phyloP scores from a whole-genome alignment of 192 early-diverging fungal genomes.

The Coemansia sp. region DNA sequence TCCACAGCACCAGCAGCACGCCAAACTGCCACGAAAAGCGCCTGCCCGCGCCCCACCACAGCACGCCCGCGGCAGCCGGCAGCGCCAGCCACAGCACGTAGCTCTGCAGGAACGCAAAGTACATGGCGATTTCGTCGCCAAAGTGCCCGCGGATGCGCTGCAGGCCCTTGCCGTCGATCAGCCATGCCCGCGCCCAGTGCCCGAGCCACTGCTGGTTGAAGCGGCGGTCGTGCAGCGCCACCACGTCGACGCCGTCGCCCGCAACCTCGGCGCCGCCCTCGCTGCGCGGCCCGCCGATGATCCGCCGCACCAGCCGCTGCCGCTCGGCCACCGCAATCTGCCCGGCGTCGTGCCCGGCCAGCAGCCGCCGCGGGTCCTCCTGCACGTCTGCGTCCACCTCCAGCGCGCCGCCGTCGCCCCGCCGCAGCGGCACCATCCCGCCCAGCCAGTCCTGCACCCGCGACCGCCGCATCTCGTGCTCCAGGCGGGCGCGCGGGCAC shows the following conservation, averaged over 20 bases:
- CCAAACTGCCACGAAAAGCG: conserved; percentile 68
- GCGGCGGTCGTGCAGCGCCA: conserved; percentile 74
- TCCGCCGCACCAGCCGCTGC: conserved; percentile 33
- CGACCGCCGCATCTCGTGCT: conserved; percentile 47
- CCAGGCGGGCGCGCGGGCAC: conserved; percentile 58
- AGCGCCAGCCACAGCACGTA: conserved; percentile 75
- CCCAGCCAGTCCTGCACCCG: conserved; percentile 73
- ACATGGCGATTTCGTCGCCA: conserved; percentile 90
- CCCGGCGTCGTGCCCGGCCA: conserved; percentile 11
- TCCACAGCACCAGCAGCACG: conserved; percentile 64
- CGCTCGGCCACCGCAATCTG: conserved; percentile 32
- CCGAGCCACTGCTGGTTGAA: conserved; percentile 83
- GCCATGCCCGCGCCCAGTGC: conserved; percentile 78
- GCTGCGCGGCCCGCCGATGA: conserved; percentile 34
- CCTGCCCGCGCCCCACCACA: conserved; percentile 56
- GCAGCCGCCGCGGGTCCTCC: conserved; percentile 37
- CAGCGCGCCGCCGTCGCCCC: conserved; percentile 15
- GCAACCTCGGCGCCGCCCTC: conserved; percentile 53
- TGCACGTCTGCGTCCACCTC: conserved; percentile 36
- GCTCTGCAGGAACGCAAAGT: conserved; percentile 93
- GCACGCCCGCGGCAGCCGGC: conserved; percentile 64
- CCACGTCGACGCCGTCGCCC: conserved; percentile 43
- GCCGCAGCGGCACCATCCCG: conserved; percentile 57
- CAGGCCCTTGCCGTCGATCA: conserved; percentile 71
- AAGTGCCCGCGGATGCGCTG: conserved; percentile 72